Base-by-base conservation (phyloP, 2,329 filamentous ascomycete genomes). In the Rhytidhysteron rufulum region DNA sequence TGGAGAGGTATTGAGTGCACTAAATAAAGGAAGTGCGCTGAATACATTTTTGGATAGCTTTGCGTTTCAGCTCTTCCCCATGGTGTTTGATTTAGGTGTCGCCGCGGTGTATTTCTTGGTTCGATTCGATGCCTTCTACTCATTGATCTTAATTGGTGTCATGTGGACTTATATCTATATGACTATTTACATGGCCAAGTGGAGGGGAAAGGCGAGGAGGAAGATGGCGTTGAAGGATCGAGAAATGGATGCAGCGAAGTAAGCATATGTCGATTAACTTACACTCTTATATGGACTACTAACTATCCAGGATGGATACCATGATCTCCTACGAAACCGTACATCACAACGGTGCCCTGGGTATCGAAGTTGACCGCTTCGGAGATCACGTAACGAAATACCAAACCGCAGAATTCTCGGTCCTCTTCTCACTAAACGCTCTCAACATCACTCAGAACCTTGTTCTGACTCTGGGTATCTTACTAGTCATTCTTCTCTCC, bases 111-210 rank as follows among this genome's bases (percentile, higher is more conserved):
- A 83, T 46, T 69, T 84, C 20, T 78, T 79, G 2, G 59, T 75
- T 42, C 76, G 69, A 0, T 82, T 82, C 48, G 79, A 83, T 57
- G 77, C 78, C 11, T 73, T 83, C 36, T 82, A 82, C 46, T 79
- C 78, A 3, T 65, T 82, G 5, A 67, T 76, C 9, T 64, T 80
- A 4, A 80, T 82, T 46, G 67, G 79, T 15, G 49, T 74, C 73
- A 44, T 69, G 62, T 74, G 71, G 66, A 62, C 63, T 0, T 76
- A 76, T 51, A 67, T 76, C 34, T 75, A 70, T 45, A 53, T 74
- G 16, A 76, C 73, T 4, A 72, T 75, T 18, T 73, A 74, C 34
- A 71, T 75, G 53, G 71, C 72, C 41, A 69, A 73, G 40, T 73
- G 65, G 36, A 62, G 72, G 3, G 69, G 58, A 3, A 64, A 60